phyloP scores from a whole-genome alignment of 352 stramenopile genomes.

The Hyaloperonospora arabidopsidis region DNA sequence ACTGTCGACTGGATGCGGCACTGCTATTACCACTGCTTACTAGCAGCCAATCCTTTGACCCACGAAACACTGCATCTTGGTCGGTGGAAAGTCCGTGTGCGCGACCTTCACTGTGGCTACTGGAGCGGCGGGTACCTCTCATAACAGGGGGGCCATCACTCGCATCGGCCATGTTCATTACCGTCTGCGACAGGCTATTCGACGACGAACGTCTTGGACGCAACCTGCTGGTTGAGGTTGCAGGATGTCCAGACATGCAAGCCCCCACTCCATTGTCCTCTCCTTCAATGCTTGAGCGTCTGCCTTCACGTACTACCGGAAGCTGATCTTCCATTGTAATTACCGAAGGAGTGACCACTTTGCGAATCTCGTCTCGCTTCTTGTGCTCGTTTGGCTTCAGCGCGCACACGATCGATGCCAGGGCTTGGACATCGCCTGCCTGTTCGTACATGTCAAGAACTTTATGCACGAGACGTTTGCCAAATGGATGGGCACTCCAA shows the following conservation, averaged over 20 bases:
- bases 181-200: slow-evolving; percentile 28
- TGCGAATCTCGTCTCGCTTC: slow-evolving; percentile 9
- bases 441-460: slow-evolving; percentile 77
- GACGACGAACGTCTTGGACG: slow-evolving; percentile 27
- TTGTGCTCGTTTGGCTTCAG: slow-evolving; percentile 38
- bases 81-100: slow-evolving; percentile 17
- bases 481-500: slow-evolving; percentile 78
- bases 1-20: slow-evolving; percentile 23
- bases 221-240: slow-evolving; percentile 14
- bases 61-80: slow-evolving; percentile 18
- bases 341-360: slow-evolving; percentile 13
- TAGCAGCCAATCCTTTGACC: slow-evolving; percentile 44
- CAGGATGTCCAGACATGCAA: slow-evolving; percentile 3
- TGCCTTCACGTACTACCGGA: slow-evolving; percentile 26
- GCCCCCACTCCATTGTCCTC: slow-evolving; percentile 4
- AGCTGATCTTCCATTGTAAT: slow-evolving; percentile 31
- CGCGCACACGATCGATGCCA: slow-evolving; percentile 74
- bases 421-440: slow-evolving; percentile 56
- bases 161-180: slow-evolving; percentile 17
- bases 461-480: slow-evolving; percentile 65
- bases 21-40: slow-evolving; percentile 17
- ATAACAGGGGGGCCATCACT: slow-evolving; percentile 43
- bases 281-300: slow-evolving; percentile 16
- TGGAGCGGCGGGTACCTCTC: slow-evolving; percentile 44
- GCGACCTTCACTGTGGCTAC: slow-evolving; percentile 52